These are phyloP conservation scores for Russula ochroleuca DNA, from an alignment of 768 basidiomycete species.

Conservation along the genomic window DNA sequence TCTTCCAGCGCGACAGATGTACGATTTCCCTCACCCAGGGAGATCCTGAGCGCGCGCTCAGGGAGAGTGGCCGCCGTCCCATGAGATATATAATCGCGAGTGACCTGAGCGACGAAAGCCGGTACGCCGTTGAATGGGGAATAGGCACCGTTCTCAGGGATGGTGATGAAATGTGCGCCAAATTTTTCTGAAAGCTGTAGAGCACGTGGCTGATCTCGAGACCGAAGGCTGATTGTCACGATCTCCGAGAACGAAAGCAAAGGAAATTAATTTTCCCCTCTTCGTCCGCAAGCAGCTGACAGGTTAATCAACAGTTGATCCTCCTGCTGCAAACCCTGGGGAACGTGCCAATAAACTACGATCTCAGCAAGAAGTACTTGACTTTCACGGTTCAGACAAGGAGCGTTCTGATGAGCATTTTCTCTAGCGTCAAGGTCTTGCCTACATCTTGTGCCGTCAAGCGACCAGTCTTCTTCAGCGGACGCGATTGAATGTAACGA, in stretches of 20 bases:
- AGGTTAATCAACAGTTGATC: conserved; percentile 48
- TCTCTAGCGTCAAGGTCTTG: conserved; percentile 75
- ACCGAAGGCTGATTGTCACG: conserved; percentile 67
- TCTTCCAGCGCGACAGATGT: conserved; percentile 88
- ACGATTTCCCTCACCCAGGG: conserved; percentile 88
- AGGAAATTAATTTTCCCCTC: conserved; percentile 44
- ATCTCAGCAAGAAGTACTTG: conserved; percentile 83
- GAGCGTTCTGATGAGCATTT: background rate
- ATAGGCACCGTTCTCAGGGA: conserved; percentile 94
- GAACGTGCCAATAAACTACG: conserved; percentile 78
- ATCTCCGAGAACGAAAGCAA: conserved; percentile 92
- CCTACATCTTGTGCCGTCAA: conserved; percentile 86
- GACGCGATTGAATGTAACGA: conserved; percentile 79
- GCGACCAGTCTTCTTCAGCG: conserved; percentile 86
- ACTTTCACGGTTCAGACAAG: conserved; percentile 14
- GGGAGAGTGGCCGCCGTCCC: conserved; percentile 51
- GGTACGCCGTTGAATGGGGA: conserved; percentile 97
- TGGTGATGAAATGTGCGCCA: conserved; percentile 77
- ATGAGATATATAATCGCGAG: conserved; percentile 84
- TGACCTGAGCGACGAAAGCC: conserved; percentile 90
- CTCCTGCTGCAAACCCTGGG: conserved; percentile 59
- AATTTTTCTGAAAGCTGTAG: background rate
- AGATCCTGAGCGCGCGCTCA: conserved; percentile 53
- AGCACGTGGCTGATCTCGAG: conserved; percentile 13
- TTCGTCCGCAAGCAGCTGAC: conserved; percentile 3